Percentiles rank a stretch among this genome's conserved stretches.
Conservation (phyloP, 805 yeast genomes). For the Yamadazyma laniorum region DNA sequence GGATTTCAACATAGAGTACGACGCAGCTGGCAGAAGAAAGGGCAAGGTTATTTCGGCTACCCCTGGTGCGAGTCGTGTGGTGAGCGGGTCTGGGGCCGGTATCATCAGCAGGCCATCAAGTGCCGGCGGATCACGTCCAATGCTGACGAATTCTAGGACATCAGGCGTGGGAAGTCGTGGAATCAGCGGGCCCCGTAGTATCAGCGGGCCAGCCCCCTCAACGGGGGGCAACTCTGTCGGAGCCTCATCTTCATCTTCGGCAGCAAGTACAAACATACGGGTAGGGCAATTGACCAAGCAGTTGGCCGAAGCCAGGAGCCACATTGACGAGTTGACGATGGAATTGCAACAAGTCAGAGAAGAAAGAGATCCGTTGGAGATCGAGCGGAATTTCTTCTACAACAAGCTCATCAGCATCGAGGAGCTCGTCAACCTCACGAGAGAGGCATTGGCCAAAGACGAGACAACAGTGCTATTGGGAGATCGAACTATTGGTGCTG, state of each 20-base stretch:
- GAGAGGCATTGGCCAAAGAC: constrained; percentile 20
- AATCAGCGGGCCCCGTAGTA: constrained; percentile 1
- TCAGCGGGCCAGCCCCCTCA: background rate
- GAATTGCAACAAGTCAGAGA: constrained; percentile 58
- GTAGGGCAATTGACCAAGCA: constrained; percentile 15
- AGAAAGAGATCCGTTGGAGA: constrained; percentile 64
- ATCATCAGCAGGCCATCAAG: background rate
- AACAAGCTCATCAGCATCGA: constrained; percentile 88
- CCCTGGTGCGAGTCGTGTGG: background rate
- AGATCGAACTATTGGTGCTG: background rate
- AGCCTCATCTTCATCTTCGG: background rate
- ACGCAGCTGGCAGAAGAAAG: constrained; percentile 47
- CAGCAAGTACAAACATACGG: constrained; percentile 4
- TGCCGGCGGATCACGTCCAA: background rate
- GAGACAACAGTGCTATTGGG: constrained; percentile 2
- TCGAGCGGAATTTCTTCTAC: constrained; percentile 88
- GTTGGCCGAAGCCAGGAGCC: constrained; percentile 42
- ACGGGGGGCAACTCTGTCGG: background rate
- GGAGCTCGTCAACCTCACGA: constrained; percentile 61
- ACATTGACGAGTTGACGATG: constrained; percentile 39
- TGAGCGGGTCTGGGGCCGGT: background rate
- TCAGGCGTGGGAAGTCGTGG: background rate
- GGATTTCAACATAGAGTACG: constrained; percentile 59
- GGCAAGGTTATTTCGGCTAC: background rate
- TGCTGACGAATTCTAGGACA: background rate